Conservation (phyloP, 805 yeast genomes). For the Yarrowia keelungensis region DNA sequence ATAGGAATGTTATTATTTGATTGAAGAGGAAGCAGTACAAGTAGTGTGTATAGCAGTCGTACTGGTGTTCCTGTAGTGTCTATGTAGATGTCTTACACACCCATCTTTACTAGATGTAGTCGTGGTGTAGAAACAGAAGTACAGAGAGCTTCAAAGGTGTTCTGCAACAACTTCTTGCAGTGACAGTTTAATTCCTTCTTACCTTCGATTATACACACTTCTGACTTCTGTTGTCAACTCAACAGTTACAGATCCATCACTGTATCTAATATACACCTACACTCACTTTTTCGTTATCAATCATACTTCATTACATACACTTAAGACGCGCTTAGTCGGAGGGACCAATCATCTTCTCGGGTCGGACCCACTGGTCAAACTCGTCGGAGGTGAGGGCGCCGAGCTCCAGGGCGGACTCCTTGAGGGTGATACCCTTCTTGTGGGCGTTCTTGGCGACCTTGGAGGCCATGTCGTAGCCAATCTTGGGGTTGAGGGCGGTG, state of each 20-base stretch:
- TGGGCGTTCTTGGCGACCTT: slow-evolving; percentile 99
- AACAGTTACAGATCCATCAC: too few species aligned
- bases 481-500: slow-evolving; percentile 97
- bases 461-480: slow-evolving; percentile 96
- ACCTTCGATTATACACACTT: too few species aligned
- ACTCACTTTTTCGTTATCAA: background rate
- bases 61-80: too few species aligned
- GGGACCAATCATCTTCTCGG: slow-evolving; percentile 98
- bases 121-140: too few species aligned
- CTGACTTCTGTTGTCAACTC: too few species aligned
- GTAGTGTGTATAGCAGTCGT: too few species aligned
- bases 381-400: slow-evolving; percentile 83
- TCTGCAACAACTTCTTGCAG: too few species aligned
- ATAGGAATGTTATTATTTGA: background rate
- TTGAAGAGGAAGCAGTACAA: too few species aligned
- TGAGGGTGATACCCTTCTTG: slow-evolving; percentile 94
- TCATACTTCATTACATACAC: slow-evolving; percentile 18
- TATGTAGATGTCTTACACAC: too few species aligned
- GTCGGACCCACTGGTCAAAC: slow-evolving; percentile 96
- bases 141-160: too few species aligned
- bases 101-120: too few species aligned
- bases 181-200: too few species aligned
- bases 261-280: background rate
- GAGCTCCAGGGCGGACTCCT: slow-evolving; percentile 91
- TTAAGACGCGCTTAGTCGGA: slow-evolving; percentile 47